Conservation (phyloP, 2,329 filamentous ascomycete species). For the Incumbomyces delicatus region DNA sequence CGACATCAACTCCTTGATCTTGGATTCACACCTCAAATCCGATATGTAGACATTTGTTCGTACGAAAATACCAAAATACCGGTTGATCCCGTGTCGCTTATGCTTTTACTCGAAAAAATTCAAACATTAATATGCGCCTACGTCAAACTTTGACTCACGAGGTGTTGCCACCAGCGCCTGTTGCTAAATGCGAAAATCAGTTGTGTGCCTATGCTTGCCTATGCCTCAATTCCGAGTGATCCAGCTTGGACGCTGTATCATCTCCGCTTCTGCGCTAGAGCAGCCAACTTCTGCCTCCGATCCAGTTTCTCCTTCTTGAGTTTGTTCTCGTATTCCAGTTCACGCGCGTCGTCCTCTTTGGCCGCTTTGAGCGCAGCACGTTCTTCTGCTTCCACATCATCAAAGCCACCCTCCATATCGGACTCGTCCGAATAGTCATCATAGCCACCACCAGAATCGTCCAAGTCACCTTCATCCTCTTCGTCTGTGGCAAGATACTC, state of each 20-base stretch:
- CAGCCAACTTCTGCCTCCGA: slow-evolving; percentile 32
- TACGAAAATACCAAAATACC: too few species aligned
- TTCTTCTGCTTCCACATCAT: slow-evolving; percentile 39
- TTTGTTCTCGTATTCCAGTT: slow-evolving; percentile 32
- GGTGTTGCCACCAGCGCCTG: slow-evolving; percentile 2
- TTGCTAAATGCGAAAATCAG: slow-evolving; percentile 1
- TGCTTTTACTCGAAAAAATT: too few species aligned
- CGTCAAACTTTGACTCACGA: too few species aligned
- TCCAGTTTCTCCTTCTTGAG: slow-evolving; percentile 39
- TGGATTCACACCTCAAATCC: too few species aligned
- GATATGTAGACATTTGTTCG: too few species aligned
- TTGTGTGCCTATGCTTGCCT: too few species aligned
- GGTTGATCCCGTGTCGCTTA: too few species aligned
- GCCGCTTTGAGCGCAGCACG: slow-evolving; percentile 31
- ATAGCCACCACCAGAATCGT: slow-evolving; percentile 29
- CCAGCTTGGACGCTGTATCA: slow-evolving; percentile 1
- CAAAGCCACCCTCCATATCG: slow-evolving; percentile 42
- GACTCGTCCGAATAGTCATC: slow-evolving; percentile 37
- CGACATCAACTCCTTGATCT: too few species aligned
- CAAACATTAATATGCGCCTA: too few species aligned
- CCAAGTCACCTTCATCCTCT: slow-evolving; percentile 36
- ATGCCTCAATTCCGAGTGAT: too few species aligned
- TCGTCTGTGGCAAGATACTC: slow-evolving; percentile 40
- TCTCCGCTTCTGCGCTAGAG: slow-evolving; percentile 25
- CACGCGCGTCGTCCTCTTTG: slow-evolving; percentile 38